Percentiles rank a stretch among this genome's conserved stretches.
These are phyloP conservation scores for Vigna trinervia DNA, from an alignment of 306 rosid species.

Conservation along the genomic window DNA sequence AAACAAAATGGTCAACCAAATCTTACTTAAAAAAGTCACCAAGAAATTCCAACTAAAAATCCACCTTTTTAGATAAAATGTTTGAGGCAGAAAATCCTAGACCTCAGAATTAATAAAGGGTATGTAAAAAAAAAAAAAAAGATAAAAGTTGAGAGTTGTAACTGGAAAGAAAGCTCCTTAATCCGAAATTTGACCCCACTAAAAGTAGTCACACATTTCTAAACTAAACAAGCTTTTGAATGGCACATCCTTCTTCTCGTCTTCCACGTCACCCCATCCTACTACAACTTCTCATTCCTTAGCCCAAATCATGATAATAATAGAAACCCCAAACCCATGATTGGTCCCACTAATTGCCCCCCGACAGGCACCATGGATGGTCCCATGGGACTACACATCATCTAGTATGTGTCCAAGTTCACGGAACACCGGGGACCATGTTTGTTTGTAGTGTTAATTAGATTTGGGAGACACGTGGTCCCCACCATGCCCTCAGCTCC, in stretches of 20 bases:
- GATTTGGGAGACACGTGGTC: constrained; percentile 62
- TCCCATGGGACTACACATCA: constrained; percentile 70
- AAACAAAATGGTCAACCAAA: constrained; percentile 66
- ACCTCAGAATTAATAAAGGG: constrained; percentile 40
- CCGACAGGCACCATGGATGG: constrained; percentile 81
- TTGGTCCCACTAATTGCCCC: constrained; percentile 79
- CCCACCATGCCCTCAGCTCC: constrained; percentile 61
- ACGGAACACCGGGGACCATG: constrained; percentile 65
- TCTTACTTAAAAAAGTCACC: constrained; percentile 61
- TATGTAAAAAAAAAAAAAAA: constrained; percentile 11
- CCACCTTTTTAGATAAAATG: constrained; percentile 44
- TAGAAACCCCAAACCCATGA: constrained; percentile 59
- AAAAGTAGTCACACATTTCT: constrained; percentile 45
- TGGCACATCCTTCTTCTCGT: constrained; percentile 13
- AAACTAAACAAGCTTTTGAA: constrained; percentile 45
- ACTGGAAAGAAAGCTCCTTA: constrained; percentile 28
- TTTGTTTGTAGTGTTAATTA: constrained; percentile 45
- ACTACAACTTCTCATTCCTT: neutral
- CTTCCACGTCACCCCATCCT: neutral
- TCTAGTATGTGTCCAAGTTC: constrained; percentile 80
- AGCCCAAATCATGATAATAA: constrained; percentile 55
- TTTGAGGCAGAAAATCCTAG: constrained; percentile 38
- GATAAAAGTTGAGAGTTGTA: constrained; percentile 23
- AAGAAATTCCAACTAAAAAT: constrained; percentile 37
- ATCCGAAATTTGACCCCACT: constrained; percentile 51